Evolutionary conservation across 2,329 filamentous ascomycete species (phyloP).

Genomic region (Tolypocladium ovalisporum): DNA sequence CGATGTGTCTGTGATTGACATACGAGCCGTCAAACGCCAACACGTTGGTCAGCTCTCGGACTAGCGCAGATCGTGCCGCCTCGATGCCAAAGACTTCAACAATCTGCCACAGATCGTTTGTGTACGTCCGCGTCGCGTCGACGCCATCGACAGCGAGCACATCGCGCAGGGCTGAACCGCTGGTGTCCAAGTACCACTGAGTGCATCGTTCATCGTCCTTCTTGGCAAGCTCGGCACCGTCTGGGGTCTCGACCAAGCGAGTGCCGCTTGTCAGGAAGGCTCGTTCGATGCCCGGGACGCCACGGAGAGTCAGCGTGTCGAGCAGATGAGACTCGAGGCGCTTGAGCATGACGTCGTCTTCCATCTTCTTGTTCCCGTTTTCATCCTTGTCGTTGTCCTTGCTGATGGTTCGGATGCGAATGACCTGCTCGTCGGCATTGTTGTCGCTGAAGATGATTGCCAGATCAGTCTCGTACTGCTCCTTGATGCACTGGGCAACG

Average conservation of each 20-base stretch:
- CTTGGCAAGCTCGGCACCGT: constrained; percentile 63
- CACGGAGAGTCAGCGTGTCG: constrained; percentile 81
- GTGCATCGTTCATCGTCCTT: constrained; percentile 68
- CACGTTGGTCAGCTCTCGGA: constrained; percentile 83
- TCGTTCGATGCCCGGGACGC: constrained; percentile 77
- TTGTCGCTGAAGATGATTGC: constrained; percentile 96
- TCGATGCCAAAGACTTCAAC: constrained; percentile 95
- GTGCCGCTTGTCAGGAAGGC: constrained; percentile 85
- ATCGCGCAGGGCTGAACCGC: constrained; percentile 73
- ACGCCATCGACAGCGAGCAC: constrained; percentile 83
- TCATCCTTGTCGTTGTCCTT: constrained; percentile 64
- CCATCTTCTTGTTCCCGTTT: constrained; percentile 47
- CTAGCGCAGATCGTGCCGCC: constrained; percentile 75
- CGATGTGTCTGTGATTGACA: constrained; percentile 96
- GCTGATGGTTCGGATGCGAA: constrained; percentile 76
- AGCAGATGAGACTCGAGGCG: constrained; percentile 84
- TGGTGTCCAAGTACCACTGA: constrained; percentile 95
- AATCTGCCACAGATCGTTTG: constrained; percentile 92
- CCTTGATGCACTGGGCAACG: constrained; percentile 80
- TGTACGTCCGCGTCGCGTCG: constrained; percentile 75
- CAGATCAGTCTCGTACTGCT: constrained; percentile 74
- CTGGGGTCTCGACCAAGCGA: constrained; percentile 52
- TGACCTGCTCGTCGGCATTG: constrained; percentile 90
- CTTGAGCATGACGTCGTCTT: constrained; percentile 90
- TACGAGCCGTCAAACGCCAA: constrained; percentile 98